These are phyloP conservation scores for Suhomyces tanzawaensis DNA, from an alignment of 805 yeast genomes.

Conservation along the genomic window DNA sequence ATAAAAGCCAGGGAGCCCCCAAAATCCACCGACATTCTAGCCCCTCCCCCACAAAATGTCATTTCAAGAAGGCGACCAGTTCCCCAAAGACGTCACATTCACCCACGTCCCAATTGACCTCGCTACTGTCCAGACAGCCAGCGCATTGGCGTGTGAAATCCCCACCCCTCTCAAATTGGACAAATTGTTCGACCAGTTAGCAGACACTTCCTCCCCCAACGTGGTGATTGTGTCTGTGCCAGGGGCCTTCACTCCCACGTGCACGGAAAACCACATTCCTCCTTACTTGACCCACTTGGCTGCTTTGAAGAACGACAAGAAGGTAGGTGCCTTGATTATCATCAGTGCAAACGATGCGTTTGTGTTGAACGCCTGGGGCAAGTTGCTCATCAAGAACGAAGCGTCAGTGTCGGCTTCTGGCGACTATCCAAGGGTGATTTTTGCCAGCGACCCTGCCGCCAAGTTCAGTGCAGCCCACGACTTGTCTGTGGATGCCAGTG, in stretches of 20 bases:
- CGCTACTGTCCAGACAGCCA: constrained; percentile 19
- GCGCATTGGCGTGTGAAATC: constrained; percentile 34
- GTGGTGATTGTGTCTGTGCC: constrained; percentile 41
- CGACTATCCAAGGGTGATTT: constrained; percentile 26
- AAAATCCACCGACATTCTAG: not conserved
- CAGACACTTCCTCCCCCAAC: constrained; percentile 18
- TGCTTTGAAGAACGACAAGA: constrained; percentile 26
- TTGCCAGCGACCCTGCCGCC: constrained; percentile 42
- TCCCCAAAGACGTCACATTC: constrained; percentile 36
- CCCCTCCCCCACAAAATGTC: constrained; percentile 9
- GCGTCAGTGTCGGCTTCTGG: constrained; percentile 6
- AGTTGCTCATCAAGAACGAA: constrained; percentile 32
- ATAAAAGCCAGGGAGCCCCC: not conserved
- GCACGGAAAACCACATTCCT: constrained; percentile 45
- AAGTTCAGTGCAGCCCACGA: constrained; percentile 28
- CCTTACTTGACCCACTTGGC: constrained; percentile 31
- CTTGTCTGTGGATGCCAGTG: constrained; percentile 35
- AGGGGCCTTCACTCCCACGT: constrained; percentile 45
- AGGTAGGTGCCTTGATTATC: constrained; percentile 32
- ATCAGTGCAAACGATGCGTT: constrained; percentile 44
- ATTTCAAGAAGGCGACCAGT: constrained; percentile 26
- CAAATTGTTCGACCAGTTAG: constrained; percentile 23
- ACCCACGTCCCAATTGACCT: constrained; percentile 38
- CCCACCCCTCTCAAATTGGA: constrained; percentile 36
- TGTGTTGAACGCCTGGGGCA: constrained; percentile 45